These are phyloP conservation scores for Arthrinium phaeospermum DNA, from an alignment of 2,329 filamentous ascomycete genomes.

Conservation along the genomic window DNA sequence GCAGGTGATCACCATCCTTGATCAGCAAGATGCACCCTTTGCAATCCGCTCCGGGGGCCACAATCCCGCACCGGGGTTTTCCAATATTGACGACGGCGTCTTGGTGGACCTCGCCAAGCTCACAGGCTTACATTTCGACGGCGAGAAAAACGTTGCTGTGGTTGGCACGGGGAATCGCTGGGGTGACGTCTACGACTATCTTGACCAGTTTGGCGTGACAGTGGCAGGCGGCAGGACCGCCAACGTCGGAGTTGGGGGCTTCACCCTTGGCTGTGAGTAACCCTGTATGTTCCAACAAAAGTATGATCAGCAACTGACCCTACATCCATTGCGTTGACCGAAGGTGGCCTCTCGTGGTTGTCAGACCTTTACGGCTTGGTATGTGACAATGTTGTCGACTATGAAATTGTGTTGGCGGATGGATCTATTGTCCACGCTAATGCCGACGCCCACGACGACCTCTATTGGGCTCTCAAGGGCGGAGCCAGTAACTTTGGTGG, in stretches of 20 bases:
- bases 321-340: no score
- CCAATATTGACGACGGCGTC: constrained; percentile 34
- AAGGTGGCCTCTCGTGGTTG: constrained; percentile 34
- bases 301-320: no score
- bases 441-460: constrained; percentile 42
- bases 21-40: constrained; percentile 27
- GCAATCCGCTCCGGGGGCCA: constrained; percentile 34
- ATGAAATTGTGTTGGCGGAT: constrained; percentile 48
- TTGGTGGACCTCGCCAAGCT: constrained; percentile 31
- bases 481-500: constrained; percentile 55
- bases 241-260: constrained; percentile 34
- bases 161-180: constrained; percentile 34
- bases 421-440: constrained; percentile 50
- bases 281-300: no score
- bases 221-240: constrained; percentile 34
- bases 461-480: constrained; percentile 55
- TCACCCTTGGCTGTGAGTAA: constrained; percentile 28
- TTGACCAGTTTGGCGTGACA: constrained; percentile 33
- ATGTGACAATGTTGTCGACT: constrained; percentile 35
- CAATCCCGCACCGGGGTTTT: constrained; percentile 29
- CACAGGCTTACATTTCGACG: constrained; percentile 31
- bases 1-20: constrained; percentile 27
- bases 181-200: constrained; percentile 31
- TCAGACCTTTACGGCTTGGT: constrained; percentile 32
- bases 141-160: constrained; percentile 24